Conservation (phyloP, 2,329 filamentous ascomycete genomes). For the Ploettnerulaceae sp. region DNA sequence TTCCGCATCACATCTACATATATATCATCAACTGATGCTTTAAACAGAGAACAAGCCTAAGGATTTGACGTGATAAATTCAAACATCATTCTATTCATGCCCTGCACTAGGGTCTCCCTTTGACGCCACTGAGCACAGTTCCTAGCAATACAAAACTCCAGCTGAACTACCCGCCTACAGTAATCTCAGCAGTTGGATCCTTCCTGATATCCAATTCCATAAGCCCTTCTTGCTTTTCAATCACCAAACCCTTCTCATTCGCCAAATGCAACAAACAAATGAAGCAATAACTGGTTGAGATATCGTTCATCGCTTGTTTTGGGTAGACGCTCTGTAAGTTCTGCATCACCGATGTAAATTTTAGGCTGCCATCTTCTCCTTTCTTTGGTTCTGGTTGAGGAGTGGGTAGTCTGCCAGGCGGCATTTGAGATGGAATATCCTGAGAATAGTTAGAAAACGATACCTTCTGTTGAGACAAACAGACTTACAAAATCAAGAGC, state of each 20-base stretch:
- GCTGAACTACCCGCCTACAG: slow-evolving; percentile 28
- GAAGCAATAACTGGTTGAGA: slow-evolving; percentile 89
- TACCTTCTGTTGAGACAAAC: background rate
- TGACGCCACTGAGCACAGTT: background rate
- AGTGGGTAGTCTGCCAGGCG: slow-evolving; percentile 33
- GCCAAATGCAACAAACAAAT: slow-evolving; percentile 74
- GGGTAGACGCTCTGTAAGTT: slow-evolving; percentile 81
- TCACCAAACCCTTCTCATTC: slow-evolving; percentile 69
- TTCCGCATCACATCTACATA: too few relatives aligned
- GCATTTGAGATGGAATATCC: slow-evolving; percentile 24
- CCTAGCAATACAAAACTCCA: background rate
- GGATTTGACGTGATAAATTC: too few relatives aligned
- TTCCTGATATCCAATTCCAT: slow-evolving; percentile 57
- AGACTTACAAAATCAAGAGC: slow-evolving; percentile 43
- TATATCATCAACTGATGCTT: too few relatives aligned
- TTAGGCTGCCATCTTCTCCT: slow-evolving; percentile 50
- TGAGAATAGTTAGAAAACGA: slow-evolving; percentile 19
- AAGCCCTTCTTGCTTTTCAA: slow-evolving; percentile 48
- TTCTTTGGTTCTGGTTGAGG: slow-evolving; percentile 33
- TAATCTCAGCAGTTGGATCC: slow-evolving; percentile 56
- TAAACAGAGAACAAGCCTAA: too few relatives aligned
- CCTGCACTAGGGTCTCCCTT: background rate
- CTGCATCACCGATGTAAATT: slow-evolving; percentile 91
- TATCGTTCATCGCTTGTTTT: slow-evolving; percentile 81
- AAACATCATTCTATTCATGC: slow-evolving; percentile 4